Conservation (phyloP, 768 basidiomycete genomes). For the Naganishia randhawae region DNA sequence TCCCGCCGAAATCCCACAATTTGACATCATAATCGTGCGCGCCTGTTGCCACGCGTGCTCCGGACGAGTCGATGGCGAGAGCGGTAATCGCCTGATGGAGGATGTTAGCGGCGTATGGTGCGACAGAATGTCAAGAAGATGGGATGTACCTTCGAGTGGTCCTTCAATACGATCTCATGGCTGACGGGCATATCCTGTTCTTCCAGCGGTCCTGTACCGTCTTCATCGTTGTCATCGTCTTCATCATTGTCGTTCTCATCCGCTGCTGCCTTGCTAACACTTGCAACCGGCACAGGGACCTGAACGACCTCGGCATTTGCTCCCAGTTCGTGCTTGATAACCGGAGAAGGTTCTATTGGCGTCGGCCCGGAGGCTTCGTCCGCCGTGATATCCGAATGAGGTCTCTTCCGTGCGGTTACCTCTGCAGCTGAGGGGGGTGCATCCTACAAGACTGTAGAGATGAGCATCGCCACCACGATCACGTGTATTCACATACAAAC, state of each 20-base stretch:
- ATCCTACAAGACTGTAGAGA: background rate
- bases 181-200: slow-evolving; percentile 72
- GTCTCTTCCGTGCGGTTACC: slow-evolving; percentile 1
- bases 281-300: background rate
- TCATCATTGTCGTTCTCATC: slow-evolving; percentile 34
- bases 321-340: background rate
- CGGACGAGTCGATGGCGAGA: slow-evolving; percentile 84
- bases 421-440: background rate
- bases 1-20: slow-evolving; percentile 98
- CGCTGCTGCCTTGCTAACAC: background rate
- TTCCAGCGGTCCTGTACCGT: slow-evolving; percentile 8
- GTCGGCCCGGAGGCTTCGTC: background rate
- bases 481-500: background rate
- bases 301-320: slow-evolving; percentile 1
- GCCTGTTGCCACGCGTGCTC: slow-evolving; percentile 83
- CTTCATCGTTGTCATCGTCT: slow-evolving; percentile 33
- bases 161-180: slow-evolving; percentile 87
- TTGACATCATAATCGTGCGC: slow-evolving; percentile 98
- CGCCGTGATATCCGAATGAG: slow-evolving; percentile 4
- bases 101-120: background rate
- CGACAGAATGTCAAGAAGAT: too few species aligned
- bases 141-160: slow-evolving; percentile 69
- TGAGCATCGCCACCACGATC: background rate
- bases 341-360: background rate
- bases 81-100: slow-evolving; percentile 62